Percentiles rank a stretch among this genome's conserved stretches.
phyloP scores from a whole-genome alignment of 2,329 filamentous ascomycete species.

The Lanzia echinophila region DNA sequence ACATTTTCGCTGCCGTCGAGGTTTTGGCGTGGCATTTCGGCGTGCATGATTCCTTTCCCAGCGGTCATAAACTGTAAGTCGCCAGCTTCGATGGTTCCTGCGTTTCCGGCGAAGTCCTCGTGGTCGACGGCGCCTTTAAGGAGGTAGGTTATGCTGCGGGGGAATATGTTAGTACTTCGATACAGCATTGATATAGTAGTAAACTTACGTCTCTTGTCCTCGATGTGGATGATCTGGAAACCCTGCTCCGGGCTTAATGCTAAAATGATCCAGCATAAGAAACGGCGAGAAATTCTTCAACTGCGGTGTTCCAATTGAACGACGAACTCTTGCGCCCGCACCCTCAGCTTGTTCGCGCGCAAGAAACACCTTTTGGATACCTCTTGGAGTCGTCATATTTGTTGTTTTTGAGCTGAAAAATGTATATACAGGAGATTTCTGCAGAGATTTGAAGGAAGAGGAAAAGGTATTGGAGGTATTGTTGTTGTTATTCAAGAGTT shows the following conservation, averaged over 20 bases:
- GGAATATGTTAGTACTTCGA: background rate
- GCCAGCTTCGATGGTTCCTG: slow-evolving; percentile 76
- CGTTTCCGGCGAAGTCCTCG: slow-evolving; percentile 84
- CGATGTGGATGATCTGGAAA: slow-evolving; percentile 76
- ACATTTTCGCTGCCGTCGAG: slow-evolving; percentile 70
- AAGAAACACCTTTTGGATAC: slow-evolving; percentile 76
- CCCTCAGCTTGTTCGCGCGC: slow-evolving; percentile 84
- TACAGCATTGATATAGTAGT: too few species aligned
- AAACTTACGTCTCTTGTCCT: slow-evolving; percentile 42
- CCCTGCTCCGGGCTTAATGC: slow-evolving; percentile 69
- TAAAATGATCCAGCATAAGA: slow-evolving; percentile 94
- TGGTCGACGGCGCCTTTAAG: slow-evolving; percentile 82
- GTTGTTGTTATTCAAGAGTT: slow-evolving; percentile 14
- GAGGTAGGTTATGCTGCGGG: slow-evolving; percentile 67
- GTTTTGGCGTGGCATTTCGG: slow-evolving; percentile 85
- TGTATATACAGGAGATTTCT: slow-evolving; percentile 15
- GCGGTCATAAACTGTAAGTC: slow-evolving; percentile 98
- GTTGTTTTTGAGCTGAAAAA: slow-evolving; percentile 19
- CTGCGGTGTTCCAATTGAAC: slow-evolving; percentile 77
- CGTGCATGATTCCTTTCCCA: slow-evolving; percentile 84
- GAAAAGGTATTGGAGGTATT: slow-evolving; percentile 1
- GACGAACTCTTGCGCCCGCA: slow-evolving; percentile 76
- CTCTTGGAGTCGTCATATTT: slow-evolving; percentile 62
- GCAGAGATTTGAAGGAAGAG: slow-evolving; percentile 13
- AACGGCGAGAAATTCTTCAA: slow-evolving; percentile 87